Percentiles rank a stretch among this genome's conserved stretches.
Conservation (phyloP, 305 asterid species). For the Stenogyne calaminthoides region DNA sequence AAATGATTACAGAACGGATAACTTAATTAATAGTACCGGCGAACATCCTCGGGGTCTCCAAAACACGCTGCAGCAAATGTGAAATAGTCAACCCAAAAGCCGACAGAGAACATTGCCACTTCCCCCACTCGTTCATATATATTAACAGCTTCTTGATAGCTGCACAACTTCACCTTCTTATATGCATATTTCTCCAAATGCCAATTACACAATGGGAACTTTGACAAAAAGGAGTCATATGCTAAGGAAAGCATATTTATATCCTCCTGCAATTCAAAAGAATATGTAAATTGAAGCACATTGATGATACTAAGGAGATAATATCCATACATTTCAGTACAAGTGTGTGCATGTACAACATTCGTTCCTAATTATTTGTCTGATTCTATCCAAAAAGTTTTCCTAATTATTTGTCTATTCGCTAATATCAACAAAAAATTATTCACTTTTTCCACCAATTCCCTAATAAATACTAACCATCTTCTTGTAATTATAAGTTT, state of each 20-base stretch:
- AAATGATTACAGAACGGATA: conserved; percentile 28
- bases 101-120: conserved; percentile 65
- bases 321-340: conserved; percentile 40
- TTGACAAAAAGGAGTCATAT: conserved; percentile 71
- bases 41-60: conserved; percentile 71
- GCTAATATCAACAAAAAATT: too few relatives aligned
- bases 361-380: too few relatives aligned
- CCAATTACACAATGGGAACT: conserved; percentile 90
- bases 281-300: conserved; percentile 18
- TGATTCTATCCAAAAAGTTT: too few relatives aligned
- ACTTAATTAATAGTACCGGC: conserved; percentile 57
- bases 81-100: conserved; percentile 86
- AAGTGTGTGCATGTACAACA: not conserved
- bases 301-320: conserved; percentile 43
- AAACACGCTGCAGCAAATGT: conserved; percentile 56
- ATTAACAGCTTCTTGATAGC: conserved; percentile 64
- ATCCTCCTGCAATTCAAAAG: conserved; percentile 62
- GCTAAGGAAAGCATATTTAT: conserved; percentile 62
- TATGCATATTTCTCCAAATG: conserved; percentile 76
- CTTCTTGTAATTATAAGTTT: too few relatives aligned
- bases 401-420: too few relatives aligned
- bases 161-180: conserved; percentile 59
- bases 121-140: conserved; percentile 66
- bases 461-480: too few relatives aligned
- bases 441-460: too few relatives aligned